Conservation (phyloP, 2,329 filamentous ascomycete genomes). For the Trichophyton verrucosum region DNA sequence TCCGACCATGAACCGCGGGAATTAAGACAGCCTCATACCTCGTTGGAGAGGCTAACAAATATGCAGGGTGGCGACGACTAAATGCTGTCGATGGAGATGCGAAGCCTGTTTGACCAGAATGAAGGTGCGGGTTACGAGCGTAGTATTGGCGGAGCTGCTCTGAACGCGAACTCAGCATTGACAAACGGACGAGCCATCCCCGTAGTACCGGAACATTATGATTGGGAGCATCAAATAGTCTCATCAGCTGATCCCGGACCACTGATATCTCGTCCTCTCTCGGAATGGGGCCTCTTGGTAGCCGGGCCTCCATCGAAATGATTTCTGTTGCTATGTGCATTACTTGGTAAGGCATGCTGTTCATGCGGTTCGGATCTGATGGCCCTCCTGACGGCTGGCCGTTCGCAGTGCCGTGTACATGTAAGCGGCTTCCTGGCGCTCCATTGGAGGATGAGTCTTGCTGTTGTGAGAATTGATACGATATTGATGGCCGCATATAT, state of each 20-base stretch:
- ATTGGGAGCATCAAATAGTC: conserved; percentile 24
- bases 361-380: not conserved
- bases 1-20: too few relatives aligned
- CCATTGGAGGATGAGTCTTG: not conserved
- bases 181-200: conserved; percentile 21
- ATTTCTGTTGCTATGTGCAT: conserved; percentile 12
- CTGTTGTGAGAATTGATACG: not conserved
- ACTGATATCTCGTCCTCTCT: conserved; percentile 21
- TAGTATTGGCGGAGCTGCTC: conserved; percentile 21
- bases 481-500: not conserved
- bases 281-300: conserved; percentile 20
- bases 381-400: not conserved
- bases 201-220: conserved; percentile 18
- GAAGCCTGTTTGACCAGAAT: not conserved
- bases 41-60: conserved; percentile 34
- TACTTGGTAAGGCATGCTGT: not conserved
- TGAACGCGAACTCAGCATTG: conserved; percentile 21
- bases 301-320: conserved; percentile 19
- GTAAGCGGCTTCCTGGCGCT: not conserved
- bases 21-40: conserved; percentile 34
- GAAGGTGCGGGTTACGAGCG: not conserved
- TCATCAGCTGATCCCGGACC: conserved; percentile 21
- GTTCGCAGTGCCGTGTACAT: not conserved
- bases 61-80: conserved; percentile 17
- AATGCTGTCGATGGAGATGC: conserved; percentile 2